Base-by-base conservation (phyloP, 2,329 filamentous ascomycete species). In the Macroventuria anomochaeta region DNA sequence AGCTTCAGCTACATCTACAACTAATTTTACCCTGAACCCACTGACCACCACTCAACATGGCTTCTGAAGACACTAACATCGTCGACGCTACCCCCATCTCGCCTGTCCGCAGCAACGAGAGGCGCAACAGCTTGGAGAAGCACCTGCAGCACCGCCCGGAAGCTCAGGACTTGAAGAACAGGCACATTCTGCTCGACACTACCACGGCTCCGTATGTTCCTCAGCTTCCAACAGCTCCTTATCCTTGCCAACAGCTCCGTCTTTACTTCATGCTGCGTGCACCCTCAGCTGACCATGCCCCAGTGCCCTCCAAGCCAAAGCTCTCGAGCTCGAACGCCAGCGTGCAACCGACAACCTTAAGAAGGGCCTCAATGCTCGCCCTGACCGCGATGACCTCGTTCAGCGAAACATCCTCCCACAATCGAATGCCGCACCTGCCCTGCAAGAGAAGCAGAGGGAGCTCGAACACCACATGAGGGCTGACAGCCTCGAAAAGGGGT, bases 381-480 rank as follows among this genome's bases (percentile, higher is more conserved):
- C 86, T 4, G 84, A 91, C 18, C 86, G 89, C 52, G 84, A 91
- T 29, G 86, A 91, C 68, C 81, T 97, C 18, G 80, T 96, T 58
- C 89, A 95, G 72, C 89, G 87, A 64, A 96, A 96, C 76, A 96
- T 97, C 73, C 86, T 97, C 21, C 90, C 90, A 21, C 85, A 87
- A 50, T 89, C 89, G 26, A 88, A 76, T 44, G 91, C 89, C 15
- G 91, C 92, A 0, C 92, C 93, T 0, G 84, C 88, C 2, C 80
- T 97, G 47, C 87, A 88, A 70, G 91, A 88, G 50, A 86, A 91
- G 58, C 91, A 95, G 75, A 88, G 85, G 69, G 90, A 96, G 79
- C 86, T 97, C 34, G 86, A 92, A 75, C 91, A 88, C 73, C 88
- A 91, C 75, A 96, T 97, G 92, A 85, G 89, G 12, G 89, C 87